Percentiles rank a stretch among this genome's conserved stretches.
phyloP scores from a whole-genome alignment of 1,139 yeast genomes.

The Sugiyamaella xylanicola region DNA sequence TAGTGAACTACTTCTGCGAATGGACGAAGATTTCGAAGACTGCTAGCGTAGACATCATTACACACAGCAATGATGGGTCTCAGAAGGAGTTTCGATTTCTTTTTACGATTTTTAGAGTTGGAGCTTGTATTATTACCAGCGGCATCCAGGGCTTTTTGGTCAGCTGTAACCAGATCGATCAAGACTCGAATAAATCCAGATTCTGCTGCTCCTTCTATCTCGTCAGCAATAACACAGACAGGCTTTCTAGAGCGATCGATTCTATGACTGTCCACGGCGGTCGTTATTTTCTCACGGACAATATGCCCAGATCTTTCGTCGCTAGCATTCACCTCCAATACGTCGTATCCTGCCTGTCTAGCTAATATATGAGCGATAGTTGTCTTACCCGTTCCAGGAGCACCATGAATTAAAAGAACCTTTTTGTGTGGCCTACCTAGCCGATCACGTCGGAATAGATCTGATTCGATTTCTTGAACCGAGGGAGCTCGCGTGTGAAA shows the following conservation, averaged over 20 bases:
- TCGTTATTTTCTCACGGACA: slow-evolving; percentile 63
- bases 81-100: slow-evolving; percentile 50
- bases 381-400: slow-evolving; percentile 96
- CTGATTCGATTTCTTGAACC: slow-evolving; percentile 15
- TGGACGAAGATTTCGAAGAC: slow-evolving; percentile 73
- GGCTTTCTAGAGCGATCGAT: slow-evolving; percentile 58
- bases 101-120: slow-evolving; percentile 33
- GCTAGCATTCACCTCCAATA: slow-evolving; percentile 87
- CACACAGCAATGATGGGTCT: slow-evolving; percentile 94
- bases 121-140: slow-evolving; percentile 24
- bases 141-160: slow-evolving; percentile 49
- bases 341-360: slow-evolving; percentile 75
- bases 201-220: slow-evolving; percentile 87
- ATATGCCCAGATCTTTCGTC: slow-evolving; percentile 69
- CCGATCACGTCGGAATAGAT: slow-evolving; percentile 16
- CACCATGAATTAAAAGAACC: slow-evolving; percentile 79
- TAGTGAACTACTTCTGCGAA: slow-evolving; percentile 71
- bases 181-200: slow-evolving; percentile 74
- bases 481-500: slow-evolving; percentile 48
- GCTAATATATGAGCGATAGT: slow-evolving; percentile 86
- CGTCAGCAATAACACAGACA: slow-evolving; percentile 82
- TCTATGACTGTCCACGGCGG: slow-evolving; percentile 68
- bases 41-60: slow-evolving; percentile 75
- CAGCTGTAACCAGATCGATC: slow-evolving; percentile 61
- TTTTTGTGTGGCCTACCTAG: slow-evolving; percentile 63